Conservation (phyloP, 1,284 basidiomycete genomes). For the Trametes sp. region DNA sequence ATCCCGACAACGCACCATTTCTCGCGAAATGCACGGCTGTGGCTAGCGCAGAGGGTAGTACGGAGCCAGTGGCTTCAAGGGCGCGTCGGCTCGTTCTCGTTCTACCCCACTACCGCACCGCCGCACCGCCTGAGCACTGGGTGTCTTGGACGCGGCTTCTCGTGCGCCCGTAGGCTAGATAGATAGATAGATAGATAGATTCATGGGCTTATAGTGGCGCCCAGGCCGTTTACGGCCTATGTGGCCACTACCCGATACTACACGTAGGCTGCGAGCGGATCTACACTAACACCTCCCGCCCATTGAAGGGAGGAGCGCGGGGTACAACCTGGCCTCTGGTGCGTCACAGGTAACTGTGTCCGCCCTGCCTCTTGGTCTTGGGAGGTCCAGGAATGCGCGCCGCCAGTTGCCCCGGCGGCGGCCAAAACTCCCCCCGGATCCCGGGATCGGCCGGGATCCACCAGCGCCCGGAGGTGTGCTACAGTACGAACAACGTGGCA, state of each 20-base stretch:
- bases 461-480: conserved; percentile 9
- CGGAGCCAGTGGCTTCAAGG: neutral
- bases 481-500: neutral
- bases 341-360: no score
- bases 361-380: no score
- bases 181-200: no score
- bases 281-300: no score
- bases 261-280: no score
- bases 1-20: conserved; percentile 18
- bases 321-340: no score
- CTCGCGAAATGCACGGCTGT: conserved; percentile 10
- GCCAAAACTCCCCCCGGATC: conserved; percentile 11
- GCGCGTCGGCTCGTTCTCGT: neutral
- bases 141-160: neutral
- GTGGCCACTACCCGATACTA: neutral
- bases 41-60: conserved; percentile 3
- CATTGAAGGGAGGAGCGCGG: no score
- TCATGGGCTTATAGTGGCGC: no score
- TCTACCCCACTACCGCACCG: no score
- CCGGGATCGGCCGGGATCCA: conserved; percentile 6
- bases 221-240: no score
- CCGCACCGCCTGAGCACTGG: no score
- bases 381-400: no score
- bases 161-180: neutral
- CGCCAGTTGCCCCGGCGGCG: conserved; percentile 9